A percentile compares a stretch with the other conserved stretches of the same genome.
Conservation (phyloP, 2,329 filamentous ascomycete genomes). For the Nannizzia gypsea region DNA sequence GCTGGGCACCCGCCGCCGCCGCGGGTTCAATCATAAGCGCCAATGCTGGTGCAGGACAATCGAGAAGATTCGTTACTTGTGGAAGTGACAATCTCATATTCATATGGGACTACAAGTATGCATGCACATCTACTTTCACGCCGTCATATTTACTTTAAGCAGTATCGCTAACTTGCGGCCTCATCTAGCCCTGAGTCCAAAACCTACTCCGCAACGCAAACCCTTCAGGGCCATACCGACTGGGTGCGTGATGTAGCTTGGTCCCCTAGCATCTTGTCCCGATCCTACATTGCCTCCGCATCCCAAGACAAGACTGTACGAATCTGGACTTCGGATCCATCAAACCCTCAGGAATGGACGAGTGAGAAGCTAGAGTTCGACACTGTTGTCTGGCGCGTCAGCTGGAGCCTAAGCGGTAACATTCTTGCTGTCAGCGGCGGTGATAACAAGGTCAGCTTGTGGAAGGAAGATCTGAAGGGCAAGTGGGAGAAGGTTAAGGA, state of each 20-base stretch:
- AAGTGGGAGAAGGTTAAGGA: conserved; percentile 97
- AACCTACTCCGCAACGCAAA: conserved; percentile 41
- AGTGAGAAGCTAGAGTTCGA: conserved; percentile 81
- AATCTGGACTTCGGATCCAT: conserved; percentile 78
- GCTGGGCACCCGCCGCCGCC: conserved; percentile 77
- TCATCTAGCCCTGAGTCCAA: conserved; percentile 37
- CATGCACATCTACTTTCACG: conserved; percentile 19
- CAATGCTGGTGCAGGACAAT: conserved; percentile 48
- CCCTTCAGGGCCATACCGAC: conserved; percentile 72
- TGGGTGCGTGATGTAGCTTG: conserved; percentile 98
- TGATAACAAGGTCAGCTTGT: conserved; percentile 93
- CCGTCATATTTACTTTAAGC: not conserved
- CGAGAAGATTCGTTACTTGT: conserved; percentile 82
- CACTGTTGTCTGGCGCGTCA: conserved; percentile 84
- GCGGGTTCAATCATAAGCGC: conserved; percentile 77
- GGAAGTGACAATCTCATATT: conserved; percentile 89
- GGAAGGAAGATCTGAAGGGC: conserved; percentile 95
- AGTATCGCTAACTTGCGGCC: not conserved
- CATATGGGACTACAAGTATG: conserved; percentile 72
- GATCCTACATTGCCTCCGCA: conserved; percentile 91
- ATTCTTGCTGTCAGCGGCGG: conserved; percentile 85
- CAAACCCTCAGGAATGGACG: conserved; percentile 62
- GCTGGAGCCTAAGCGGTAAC: conserved; percentile 95
- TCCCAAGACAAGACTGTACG: conserved; percentile 94
- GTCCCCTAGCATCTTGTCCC: conserved; percentile 88